Base-by-base conservation (phyloP, 2,329 filamentous ascomycete genomes). In the Clonostachys solani region DNA sequence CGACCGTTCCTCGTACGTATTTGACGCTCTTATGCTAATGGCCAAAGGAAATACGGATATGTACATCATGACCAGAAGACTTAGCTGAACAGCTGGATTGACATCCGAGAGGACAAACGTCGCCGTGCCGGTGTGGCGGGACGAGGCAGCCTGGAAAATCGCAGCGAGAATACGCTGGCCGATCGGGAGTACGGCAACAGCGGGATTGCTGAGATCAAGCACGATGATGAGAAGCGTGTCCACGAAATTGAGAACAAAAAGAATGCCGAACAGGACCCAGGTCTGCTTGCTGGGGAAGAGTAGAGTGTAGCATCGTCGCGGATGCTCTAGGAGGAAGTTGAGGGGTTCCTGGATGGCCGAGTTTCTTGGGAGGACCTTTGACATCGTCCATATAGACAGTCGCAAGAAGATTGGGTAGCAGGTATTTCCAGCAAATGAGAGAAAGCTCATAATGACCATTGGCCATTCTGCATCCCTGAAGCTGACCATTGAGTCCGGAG, bases 41-140 rank as follows among this genome's bases (percentile, higher is more conserved):
- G 78, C 79, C 33, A 83, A 77, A 0, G 81, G 81, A 49, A 80
- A 82, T 5, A 78, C 74, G 6, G 75, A 75, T 42, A 84, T 82
- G 60, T 83, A 84, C 81, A 85, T 84, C 81, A 84, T 84, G 41
- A 81, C 71, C 0, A 84, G 66, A 48, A 82, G 77, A 34, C 80
- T 72, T 35, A 83, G 72, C 49, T 81, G 80, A 0, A 82, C 71
- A 3, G 70, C 73, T 6, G 80, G 76, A 36, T 74, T 77, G 3
- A 82, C 66, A 1, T 58, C 59, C 5, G 74, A 60, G 12, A 81
- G 68, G 16, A 66, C 59, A 33, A 81, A 80, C 56, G 63, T 78
- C 63, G 68, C 71, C 62, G 56, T 79, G 63, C 50, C 78, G 59
- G 60, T 69, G 65, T 57, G 79, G 52, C 49, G 75, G 59, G 51